Evolutionary conservation across 176 grass and related monocot genomes (phyloP), one percentile per base, ranked within the genome.

Genomic region (Oryza meyeriana): DNA sequence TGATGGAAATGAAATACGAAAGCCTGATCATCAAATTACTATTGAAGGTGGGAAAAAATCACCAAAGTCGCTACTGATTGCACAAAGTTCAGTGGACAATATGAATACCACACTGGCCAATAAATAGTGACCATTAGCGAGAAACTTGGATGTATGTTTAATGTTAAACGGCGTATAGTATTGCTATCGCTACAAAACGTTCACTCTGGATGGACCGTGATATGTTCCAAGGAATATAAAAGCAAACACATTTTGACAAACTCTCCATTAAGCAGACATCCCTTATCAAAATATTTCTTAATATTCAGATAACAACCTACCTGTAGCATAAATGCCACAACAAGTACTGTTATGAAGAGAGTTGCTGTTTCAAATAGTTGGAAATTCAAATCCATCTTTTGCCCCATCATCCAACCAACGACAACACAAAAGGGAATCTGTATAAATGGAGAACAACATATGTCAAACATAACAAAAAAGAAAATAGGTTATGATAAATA

Each of bases 251-350:
- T n/a, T 0, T 29, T 41, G 68, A 58, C 14, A 32, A 28, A 40
- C 59, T 66, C 48, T 31, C 12, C 33, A 44, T 39, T 48, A 66
- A 45, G 36, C 0, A 35, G 11, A 28, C 6, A 76, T 16, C 7
- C 58, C 72, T 25, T 27, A 78, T 20, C 0, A 20, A 67, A 84
- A 1, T 42, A 61, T 36, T 76, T 83, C 42, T 24, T 79, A 32
- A 4, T 79, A 66, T 50, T 39, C 24, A 75, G 12, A 66, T 88
- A 71, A 80, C 6, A 81, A 84, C 78, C 2, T 73, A 94, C 95
- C 95, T 98, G 95, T 34, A 98, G 81, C 95, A 98, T 93, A 77
- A 98, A 98, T 78, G 95, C 95, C 18, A 98, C 95, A 41, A 98
- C 95, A 4, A 98, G 72, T 25, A 98, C 90, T 47, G 95, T 98